Percentiles rank a stretch among this genome's conserved stretches.
Conservation (phyloP, 768 basidiomycete species). For the Nevesoporus exiguus region DNA sequence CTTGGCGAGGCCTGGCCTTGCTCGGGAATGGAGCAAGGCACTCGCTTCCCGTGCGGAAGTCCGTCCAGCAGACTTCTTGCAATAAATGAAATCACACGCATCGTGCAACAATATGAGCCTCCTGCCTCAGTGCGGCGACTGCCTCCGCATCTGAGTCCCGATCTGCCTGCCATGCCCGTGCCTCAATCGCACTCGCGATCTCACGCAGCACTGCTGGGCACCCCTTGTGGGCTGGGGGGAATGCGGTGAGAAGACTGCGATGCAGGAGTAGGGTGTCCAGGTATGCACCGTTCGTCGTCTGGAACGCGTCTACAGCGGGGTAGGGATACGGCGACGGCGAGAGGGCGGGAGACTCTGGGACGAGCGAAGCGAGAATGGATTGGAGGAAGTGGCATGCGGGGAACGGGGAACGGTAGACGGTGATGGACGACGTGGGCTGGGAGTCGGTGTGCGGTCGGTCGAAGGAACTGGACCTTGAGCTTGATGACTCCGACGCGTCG, state of each 20-base stretch:
- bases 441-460: slow-evolving; percentile 16
- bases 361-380: slow-evolving; percentile 54
- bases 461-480: slow-evolving; percentile 40
- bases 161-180: slow-evolving; percentile 65
- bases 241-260: slow-evolving; percentile 62
- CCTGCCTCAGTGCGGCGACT: slow-evolving; percentile 62
- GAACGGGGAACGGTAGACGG: slow-evolving; percentile 11
- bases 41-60: not conserved
- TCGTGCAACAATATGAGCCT: slow-evolving; percentile 55
- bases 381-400: slow-evolving; percentile 64
- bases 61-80: slow-evolving; percentile 9
- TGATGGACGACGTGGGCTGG: slow-evolving; percentile 16
- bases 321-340: slow-evolving; percentile 33
- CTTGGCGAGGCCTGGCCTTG: not conserved
- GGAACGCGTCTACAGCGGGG: slow-evolving; percentile 29
- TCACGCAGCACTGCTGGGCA: slow-evolving; percentile 66
- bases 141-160: slow-evolving; percentile 70
- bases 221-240: slow-evolving; percentile 57
- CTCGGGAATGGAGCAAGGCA: too few relatives aligned
- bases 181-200: slow-evolving; percentile 61
- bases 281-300: slow-evolving; percentile 70
- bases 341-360: slow-evolving; percentile 36
- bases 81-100: slow-evolving; percentile 15
- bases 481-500: slow-evolving; percentile 46
- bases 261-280: slow-evolving; percentile 77